phyloP scores from a whole-genome alignment of 805 yeast genomes.

The Soucietia sequanensis region DNA sequence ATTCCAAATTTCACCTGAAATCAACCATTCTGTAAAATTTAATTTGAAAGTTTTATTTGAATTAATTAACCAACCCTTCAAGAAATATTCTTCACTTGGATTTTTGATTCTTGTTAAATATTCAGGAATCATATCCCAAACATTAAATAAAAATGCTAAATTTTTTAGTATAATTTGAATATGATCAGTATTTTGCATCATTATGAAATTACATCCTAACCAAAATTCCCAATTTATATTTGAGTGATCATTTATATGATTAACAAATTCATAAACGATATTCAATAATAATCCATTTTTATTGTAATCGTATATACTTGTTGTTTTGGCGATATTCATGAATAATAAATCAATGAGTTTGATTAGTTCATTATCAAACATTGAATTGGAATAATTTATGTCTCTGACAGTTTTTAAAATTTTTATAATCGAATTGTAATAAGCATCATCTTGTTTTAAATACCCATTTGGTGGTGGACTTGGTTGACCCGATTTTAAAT shows the following conservation, averaged over 20 bases:
- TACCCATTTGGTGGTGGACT: conserved; percentile 6
- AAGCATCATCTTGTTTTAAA: conserved; percentile 29
- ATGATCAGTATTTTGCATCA: conserved; percentile 60
- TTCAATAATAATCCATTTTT: conserved; percentile 40
- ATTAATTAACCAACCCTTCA: conserved; percentile 39
- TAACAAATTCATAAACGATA: conserved; percentile 38
- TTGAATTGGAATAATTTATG: conserved; percentile 19
- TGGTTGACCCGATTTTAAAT: no score
- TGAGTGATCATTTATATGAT: conserved; percentile 25
- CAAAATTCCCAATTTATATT: conserved; percentile 74
- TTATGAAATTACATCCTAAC: conserved; percentile 55
- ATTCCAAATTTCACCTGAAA: conserved; percentile 50
- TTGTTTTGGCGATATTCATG: conserved; percentile 31
- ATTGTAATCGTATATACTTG: conserved; percentile 36
- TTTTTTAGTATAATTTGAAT: conserved; percentile 61
- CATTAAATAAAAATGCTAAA: conserved; percentile 64
- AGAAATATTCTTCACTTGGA: conserved; percentile 6
- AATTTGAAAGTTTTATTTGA: conserved; percentile 42
- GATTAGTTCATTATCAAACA: conserved; percentile 14
- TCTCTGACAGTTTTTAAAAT: conserved; percentile 39
- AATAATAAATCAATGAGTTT: conserved; percentile 33
- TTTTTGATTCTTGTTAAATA: conserved; percentile 13
- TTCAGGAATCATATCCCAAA: conserved; percentile 69
- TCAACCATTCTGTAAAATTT: conserved; percentile 54
- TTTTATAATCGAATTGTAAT: conserved; percentile 39